Conservation (phyloP, 345 rosid species). For the Melaleuca quinquenervia region DNA sequence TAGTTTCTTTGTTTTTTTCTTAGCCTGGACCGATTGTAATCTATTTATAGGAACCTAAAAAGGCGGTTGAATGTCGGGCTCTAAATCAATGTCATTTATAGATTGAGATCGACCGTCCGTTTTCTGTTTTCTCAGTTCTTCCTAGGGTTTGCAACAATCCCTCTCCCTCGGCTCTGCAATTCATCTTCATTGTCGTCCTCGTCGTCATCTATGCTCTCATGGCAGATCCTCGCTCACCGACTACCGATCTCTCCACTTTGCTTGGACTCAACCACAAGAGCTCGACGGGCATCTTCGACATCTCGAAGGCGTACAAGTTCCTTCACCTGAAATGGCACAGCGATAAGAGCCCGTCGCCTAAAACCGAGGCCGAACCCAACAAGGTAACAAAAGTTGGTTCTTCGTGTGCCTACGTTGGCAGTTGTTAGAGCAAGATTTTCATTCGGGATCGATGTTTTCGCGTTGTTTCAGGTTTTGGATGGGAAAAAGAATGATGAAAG, state of each 20-base stretch:
- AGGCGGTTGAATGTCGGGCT: neutral
- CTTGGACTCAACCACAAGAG: neutral
- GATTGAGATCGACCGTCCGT: neutral
- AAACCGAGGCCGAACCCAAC: constrained; percentile 13
- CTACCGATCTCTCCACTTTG: constrained; percentile 1
- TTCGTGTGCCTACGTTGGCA: neutral
- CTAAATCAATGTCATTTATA: neutral
- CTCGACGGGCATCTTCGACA: constrained; percentile 1
- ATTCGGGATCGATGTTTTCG: neutral
- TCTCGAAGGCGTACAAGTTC: constrained; percentile 54
- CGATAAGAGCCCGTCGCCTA: constrained; percentile 15
- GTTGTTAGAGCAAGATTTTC: neutral
- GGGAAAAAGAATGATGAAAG: constrained; percentile 11
- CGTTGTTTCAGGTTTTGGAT: neutral
- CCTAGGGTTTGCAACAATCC: neutral
- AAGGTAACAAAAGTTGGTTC: constrained; percentile 6
- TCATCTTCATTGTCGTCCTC: neutral
- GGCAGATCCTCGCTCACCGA: constrained; percentile 5
- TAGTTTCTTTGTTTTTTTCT: neutral
- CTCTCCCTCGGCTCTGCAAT: neutral
- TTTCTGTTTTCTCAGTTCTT: neutral
- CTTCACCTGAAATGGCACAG: constrained; percentile 38
- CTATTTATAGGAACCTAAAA: neutral
- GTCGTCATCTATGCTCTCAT: neutral
- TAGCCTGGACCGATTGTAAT: neutral